Evolutionary conservation across 2,329 filamentous ascomycete genomes (phyloP), one percentile per base, ranked within the genome.

Genomic region (Tympanopsis confertula): DNA sequence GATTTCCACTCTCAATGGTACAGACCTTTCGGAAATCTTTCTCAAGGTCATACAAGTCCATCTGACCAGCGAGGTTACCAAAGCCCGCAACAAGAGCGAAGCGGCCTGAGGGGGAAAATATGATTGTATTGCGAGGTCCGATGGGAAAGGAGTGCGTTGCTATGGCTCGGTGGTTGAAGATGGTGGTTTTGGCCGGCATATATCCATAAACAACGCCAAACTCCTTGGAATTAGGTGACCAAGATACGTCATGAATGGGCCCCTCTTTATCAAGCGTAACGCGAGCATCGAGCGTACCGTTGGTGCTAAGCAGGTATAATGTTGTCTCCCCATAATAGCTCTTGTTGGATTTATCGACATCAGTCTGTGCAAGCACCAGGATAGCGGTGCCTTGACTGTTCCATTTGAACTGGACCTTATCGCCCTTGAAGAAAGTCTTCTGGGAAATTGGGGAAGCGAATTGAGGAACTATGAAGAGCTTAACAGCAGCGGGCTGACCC

Each of bases 301-400:
- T 93, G 45, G 87, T 83, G 59, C 86, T 94, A 45, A 98, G 74
- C 48, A 98, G 74, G 64, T 96, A 96, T 55, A 98, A 78, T 45
- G 86, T 96, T 7, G 91, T 96, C 67, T 98, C 91, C 55, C 91
- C 91, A 51, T 98, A 98, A 67, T 98, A 98, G 63, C 86, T 95
- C 77, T 96, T 96, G 62, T 93, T 93, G 41, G 87, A 87, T 66
- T 91, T 93, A 64, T 98, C 91, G 38, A 96, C 91, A 45, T 98
- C 91, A 20, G 91, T 98, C 67, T 96, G 88, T 39, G 91, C 89
- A 52, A 98, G 75, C 47, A 96, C 89, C 53, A 98, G 83, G 55
- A 96, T 62, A 56, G 82, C 89, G 26, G 88, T 94, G 38, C 91
- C 91, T 44, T 87, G 70, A 47, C 82, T 76, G 63, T 98, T 98